Conservation (phyloP, 2,329 filamentous ascomycete species). For the Phyllosticta citriasiana region DNA sequence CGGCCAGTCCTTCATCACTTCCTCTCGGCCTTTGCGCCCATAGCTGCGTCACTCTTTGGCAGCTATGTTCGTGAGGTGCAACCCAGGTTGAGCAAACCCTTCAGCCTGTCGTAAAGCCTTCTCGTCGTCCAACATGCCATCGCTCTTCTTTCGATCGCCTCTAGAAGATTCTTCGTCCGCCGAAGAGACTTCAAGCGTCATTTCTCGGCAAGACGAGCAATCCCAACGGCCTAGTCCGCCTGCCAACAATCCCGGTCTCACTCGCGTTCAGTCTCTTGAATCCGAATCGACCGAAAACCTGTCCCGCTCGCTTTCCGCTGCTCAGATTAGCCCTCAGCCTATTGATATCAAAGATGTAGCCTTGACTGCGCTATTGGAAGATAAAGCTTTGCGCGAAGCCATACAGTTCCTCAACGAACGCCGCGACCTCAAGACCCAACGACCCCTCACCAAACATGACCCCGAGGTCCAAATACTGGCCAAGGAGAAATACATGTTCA, state of each 20-base stretch:
- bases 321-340: background rate
- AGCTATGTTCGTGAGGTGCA: slow-evolving; percentile 1
- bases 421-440: slow-evolving; percentile 3
- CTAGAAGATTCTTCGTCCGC: slow-evolving; percentile 2
- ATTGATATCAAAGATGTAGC: slow-evolving; percentile 24
- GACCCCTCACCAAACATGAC: slow-evolving; percentile 17
- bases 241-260: background rate
- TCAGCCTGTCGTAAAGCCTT: background rate
- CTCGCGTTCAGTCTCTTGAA: background rate
- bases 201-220: background rate
- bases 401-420: slow-evolving; percentile 26
- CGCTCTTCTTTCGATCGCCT: slow-evolving; percentile 6
- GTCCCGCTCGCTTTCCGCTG: slow-evolving; percentile 2
- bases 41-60: slow-evolving; percentile 4
- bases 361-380: slow-evolving; percentile 37
- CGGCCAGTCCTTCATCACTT: background rate
- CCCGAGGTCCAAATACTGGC: slow-evolving; percentile 29
- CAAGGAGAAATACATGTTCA: slow-evolving; percentile 27
- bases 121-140: slow-evolving; percentile 4
- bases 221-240: background rate
- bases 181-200: background rate
- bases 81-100: background rate
- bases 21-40: background rate
- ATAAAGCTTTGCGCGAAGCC: slow-evolving; percentile 31
- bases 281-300: slow-evolving; percentile 7